A percentile compares a stretch with the other conserved stretches of the same genome.
Evolutionary conservation across 345 rosid species (phyloP).

Genomic region (Lumnitzera racemosa): DNA sequence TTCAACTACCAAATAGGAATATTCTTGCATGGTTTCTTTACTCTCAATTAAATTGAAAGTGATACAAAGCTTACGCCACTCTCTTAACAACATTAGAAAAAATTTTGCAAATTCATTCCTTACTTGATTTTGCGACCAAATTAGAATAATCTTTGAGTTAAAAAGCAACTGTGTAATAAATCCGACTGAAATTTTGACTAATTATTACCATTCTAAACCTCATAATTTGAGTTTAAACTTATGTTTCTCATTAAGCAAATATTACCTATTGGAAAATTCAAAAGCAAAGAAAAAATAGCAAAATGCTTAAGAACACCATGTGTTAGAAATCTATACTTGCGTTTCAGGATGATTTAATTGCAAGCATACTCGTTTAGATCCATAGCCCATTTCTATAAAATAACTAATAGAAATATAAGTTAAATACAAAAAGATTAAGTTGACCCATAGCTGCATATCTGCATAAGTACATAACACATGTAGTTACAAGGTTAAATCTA

Average conservation of each 20-base stretch:
- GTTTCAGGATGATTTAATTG: slow-evolving; percentile 57
- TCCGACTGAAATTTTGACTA: no score
- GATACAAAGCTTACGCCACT: slow-evolving; percentile 53
- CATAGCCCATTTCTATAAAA: slow-evolving; percentile 65
- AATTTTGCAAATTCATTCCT: slow-evolving; percentile 58
- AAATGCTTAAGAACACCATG: background rate
- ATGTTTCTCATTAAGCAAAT: background rate
- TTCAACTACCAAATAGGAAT: slow-evolving; percentile 9
- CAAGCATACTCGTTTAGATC: slow-evolving; percentile 45
- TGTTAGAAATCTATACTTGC: slow-evolving; percentile 20
- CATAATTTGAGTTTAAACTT: no score
- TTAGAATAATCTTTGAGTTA: background rate
- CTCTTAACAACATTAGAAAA: slow-evolving; percentile 41
- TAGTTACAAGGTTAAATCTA: slow-evolving; percentile 51
- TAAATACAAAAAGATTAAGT: background rate
- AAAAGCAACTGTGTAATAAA: no score
- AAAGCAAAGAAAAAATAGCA: background rate
- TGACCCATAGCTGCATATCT: background rate
- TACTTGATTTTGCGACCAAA: slow-evolving; percentile 27
- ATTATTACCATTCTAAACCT: no score
- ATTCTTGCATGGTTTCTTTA: slow-evolving; percentile 15
- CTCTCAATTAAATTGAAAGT: slow-evolving; percentile 29
- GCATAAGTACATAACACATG: slow-evolving; percentile 16
- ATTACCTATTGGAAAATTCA: background rate
- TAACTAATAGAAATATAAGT: background rate